Evolutionary conservation across 768 basidiomycete species (phyloP).

Genomic region (Mycena leptocephala): DNA sequence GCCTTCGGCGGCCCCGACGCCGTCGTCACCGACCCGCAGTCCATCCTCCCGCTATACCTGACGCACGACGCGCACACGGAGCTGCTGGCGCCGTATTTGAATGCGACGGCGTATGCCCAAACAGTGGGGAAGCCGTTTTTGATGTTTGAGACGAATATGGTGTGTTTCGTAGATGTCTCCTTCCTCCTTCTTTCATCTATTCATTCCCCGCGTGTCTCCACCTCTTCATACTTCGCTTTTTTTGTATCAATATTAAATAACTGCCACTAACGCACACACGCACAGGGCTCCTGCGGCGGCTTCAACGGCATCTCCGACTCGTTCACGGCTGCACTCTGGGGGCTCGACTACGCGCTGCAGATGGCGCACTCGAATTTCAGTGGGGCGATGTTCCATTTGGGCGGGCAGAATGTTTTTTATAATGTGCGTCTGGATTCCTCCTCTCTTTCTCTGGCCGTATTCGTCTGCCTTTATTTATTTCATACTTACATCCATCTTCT

Average conservation of each 20-base stretch:
- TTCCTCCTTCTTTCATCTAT: not conserved
- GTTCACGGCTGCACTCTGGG: slow-evolving; percentile 58
- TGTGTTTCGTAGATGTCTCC: slow-evolving; percentile 30
- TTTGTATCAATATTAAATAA: no score
- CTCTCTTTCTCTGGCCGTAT: not conserved
- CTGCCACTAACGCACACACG: no score
- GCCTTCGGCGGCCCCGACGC: not conserved
- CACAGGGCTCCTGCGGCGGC: no score
- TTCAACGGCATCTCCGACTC: not conserved
- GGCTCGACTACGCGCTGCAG: slow-evolving; percentile 67
- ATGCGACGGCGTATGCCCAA: slow-evolving; percentile 51
- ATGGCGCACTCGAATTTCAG: slow-evolving; percentile 67
- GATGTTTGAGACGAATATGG: slow-evolving; percentile 64
- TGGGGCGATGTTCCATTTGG: slow-evolving; percentile 58
- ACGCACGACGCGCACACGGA: slow-evolving; percentile 57
- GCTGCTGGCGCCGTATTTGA: slow-evolving; percentile 56
- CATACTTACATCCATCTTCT: no score
- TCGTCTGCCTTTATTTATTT: not conserved
- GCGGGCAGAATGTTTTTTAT: slow-evolving; percentile 68
- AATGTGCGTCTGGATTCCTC: slow-evolving; percentile 63
- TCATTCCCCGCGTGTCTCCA: not conserved
- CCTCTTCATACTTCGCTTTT: no score
- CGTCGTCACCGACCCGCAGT: slow-evolving; percentile 48
- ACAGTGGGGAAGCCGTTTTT: slow-evolving; percentile 56
- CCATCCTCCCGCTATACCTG: slow-evolving; percentile 60